Evolutionary conservation across 148 eudicot genomes (phyloP).

Genomic region (Diospyros kaki): DNA sequence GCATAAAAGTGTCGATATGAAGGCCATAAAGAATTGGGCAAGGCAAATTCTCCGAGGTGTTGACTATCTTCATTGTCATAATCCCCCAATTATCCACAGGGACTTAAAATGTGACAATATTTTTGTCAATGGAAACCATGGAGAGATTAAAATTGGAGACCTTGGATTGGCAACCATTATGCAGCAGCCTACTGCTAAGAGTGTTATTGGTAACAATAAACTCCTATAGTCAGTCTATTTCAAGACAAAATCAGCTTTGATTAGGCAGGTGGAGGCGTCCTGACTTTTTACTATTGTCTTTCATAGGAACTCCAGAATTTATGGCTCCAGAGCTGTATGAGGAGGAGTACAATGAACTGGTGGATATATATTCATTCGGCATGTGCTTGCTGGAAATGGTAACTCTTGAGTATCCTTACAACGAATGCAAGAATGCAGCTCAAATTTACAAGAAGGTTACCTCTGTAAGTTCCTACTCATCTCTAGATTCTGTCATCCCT

Average conservation of each 20-base stretch:
- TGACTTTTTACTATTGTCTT: background rate
- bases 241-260: no score
- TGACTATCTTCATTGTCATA: conserved; percentile 7
- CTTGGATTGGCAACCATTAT: conserved; percentile 9
- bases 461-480: background rate
- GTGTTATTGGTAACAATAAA: background rate
- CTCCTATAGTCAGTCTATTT: background rate
- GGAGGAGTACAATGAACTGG: conserved; percentile 17
- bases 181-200: background rate
- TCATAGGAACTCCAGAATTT: conserved; percentile 17
- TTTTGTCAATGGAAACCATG: conserved; percentile 17
- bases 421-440: conserved; percentile 12
- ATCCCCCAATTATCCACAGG: conserved; percentile 17
- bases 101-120: conserved; percentile 20
- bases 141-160: conserved; percentile 18
- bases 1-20: conserved; percentile 8
- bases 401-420: conserved; percentile 16
- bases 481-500: background rate
- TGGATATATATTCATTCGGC: conserved; percentile 17
- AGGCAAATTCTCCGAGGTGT: conserved; percentile 14
- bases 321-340: conserved; percentile 21
- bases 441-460: conserved; percentile 19
- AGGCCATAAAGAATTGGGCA: conserved; percentile 13
- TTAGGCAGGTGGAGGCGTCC: no score
- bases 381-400: conserved; percentile 21